These are phyloP conservation scores for Lathyrus aphaca DNA, from an alignment of 306 rosid species.

Conservation along the genomic window DNA sequence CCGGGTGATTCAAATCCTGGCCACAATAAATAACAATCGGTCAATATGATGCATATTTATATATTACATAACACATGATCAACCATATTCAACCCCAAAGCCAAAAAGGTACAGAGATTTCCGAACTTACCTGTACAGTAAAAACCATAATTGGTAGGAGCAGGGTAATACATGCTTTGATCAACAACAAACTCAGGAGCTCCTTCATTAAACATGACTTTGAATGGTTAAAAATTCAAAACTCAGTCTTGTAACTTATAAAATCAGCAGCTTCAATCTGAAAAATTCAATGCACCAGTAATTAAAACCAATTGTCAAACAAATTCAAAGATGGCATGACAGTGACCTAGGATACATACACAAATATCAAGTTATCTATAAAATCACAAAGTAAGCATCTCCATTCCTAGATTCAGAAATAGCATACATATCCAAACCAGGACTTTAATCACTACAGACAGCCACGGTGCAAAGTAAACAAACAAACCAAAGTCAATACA, in stretches of 20 bases:
- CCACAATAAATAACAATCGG: constrained; percentile 17
- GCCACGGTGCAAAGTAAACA: too few species aligned
- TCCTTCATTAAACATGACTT: constrained; percentile 81
- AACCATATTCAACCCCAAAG: constrained; percentile 12
- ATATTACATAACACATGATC: constrained; percentile 23
- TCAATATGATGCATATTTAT: constrained; percentile 11
- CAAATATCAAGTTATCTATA: constrained; percentile 14
- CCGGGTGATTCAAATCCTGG: constrained; percentile 88
- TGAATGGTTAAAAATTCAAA: constrained; percentile 60
- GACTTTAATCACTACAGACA: too few species aligned
- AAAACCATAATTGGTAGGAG: constrained; percentile 85
- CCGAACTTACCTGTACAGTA: constrained; percentile 76
- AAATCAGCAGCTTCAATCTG: constrained; percentile 64
- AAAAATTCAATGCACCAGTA: constrained; percentile 35
- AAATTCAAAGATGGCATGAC: background rate
- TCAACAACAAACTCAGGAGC: constrained; percentile 84
- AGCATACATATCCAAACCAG: background rate
- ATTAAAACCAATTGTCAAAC: constrained; percentile 20
- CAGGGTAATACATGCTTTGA: constrained; percentile 82
- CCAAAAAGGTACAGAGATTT: background rate
- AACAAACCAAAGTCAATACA: too few species aligned
- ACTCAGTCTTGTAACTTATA: constrained; percentile 55
- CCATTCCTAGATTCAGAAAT: background rate
- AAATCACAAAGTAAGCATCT: constrained; percentile 44
- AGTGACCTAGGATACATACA: constrained; percentile 7